These are phyloP conservation scores for Populus tremula DNA, from an alignment of 345 rosid genomes.

Conservation along the genomic window DNA sequence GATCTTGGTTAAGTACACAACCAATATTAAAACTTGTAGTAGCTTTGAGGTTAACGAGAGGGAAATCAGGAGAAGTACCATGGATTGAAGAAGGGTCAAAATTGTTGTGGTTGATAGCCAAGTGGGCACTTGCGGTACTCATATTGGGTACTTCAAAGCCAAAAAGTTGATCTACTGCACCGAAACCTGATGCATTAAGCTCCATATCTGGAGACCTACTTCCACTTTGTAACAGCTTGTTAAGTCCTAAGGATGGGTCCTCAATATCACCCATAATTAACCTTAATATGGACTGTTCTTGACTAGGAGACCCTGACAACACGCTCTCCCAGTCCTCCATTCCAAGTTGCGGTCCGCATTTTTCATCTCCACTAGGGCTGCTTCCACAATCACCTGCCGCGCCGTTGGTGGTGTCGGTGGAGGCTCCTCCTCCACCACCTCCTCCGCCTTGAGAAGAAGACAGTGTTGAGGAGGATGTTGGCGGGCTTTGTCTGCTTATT, in stretches of 20 bases:
- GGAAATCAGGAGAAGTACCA: constrained; percentile 28
- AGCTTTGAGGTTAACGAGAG: constrained; percentile 23
- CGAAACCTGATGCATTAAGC: constrained; percentile 51
- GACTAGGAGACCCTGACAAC: constrained; percentile 56
- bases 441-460: constrained; percentile 65
- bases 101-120: constrained; percentile 23
- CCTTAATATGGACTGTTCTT: constrained; percentile 62
- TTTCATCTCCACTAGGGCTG: constrained; percentile 39
- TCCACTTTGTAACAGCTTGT: constrained; percentile 50
- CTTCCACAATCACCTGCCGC: constrained; percentile 30
- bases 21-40: constrained; percentile 16
- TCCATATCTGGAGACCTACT: constrained; percentile 36
- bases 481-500: constrained; percentile 53
- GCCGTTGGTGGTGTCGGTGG: constrained; percentile 34
- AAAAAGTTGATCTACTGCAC: constrained; percentile 58
- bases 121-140: constrained; percentile 8
- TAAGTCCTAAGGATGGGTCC: constrained; percentile 57
- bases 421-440: constrained; percentile 37
- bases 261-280: constrained; percentile 71
- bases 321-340: constrained; percentile 70
- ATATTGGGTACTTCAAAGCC: constrained; percentile 40
- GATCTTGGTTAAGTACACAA: constrained; percentile 13
- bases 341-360: constrained; percentile 45
- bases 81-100: constrained; percentile 33
- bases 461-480: constrained; percentile 68